Evolutionary conservation across 441 rosid genomes (phyloP), one percentile per base, ranked within the genome.

Genomic region (Euphorbia schlechtendalii): DNA sequence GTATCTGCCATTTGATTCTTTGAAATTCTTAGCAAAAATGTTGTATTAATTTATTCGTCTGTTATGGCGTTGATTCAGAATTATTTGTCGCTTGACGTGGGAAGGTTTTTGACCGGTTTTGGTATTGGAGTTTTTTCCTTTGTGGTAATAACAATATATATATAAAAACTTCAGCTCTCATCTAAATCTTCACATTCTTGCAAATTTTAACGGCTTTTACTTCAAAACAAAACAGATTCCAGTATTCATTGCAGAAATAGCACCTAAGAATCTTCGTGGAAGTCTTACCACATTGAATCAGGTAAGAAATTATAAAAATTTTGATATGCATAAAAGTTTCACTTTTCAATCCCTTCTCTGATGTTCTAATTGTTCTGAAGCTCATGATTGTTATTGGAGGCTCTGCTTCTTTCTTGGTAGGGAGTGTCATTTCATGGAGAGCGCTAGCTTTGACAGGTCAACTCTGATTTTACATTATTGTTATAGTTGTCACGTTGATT

Each of bases 101-200:
- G 98, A 70, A 90, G 97, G 72, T 73, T 90, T 80, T 83, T 76
- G 30, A 88, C 92, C 5, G 96, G 97, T 70, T 92, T 74, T 65
- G 97, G 92, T 12, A 86, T 88, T 74, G 96, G 97, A 68, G 82
- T 90, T 63, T 84, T 92, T 77, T 92, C 97, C 54, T 88, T 76
- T 68, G 97, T 88, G 89, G 98, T 92, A 86, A 73, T 41, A 7
- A 14, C 56, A 7, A 4, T n/a, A n/a, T n/a, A n/a, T 21, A 38
- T 34, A 62, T 8, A 14, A 13, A 7, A 15, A 2, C 0, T 30
- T 25, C 0, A 5, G 36, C 15, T 12, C 3, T 18, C 1, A 5
- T 25, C n/a, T 25, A 27, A 5, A 27, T 14, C 27, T 55, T 0
- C n/a, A 51, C 36, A 55, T 54, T 52, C 43, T 67, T 58, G 28